Conservation (phyloP, 148 eudicot species). For the Amaranthus hypochondriacus region DNA sequence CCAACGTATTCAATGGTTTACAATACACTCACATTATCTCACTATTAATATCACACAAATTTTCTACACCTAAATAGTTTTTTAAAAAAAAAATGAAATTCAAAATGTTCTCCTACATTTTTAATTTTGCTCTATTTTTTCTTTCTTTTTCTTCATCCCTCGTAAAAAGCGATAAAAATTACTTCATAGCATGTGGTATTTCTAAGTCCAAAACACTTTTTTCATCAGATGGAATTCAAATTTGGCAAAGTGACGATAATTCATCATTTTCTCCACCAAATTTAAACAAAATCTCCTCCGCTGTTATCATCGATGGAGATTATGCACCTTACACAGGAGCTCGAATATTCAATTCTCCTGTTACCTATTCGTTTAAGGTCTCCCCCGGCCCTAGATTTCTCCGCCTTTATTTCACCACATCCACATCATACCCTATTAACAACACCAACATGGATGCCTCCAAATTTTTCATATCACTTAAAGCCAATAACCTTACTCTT, state of each 20-base stretch:
- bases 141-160: no score
- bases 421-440: not conserved
- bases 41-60: no score
- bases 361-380: not conserved
- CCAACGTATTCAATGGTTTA: no score
- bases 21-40: no score
- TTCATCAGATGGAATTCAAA: not conserved
- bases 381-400: constrained; percentile 38
- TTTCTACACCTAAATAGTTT: no score
- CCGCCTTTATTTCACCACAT: constrained; percentile 41
- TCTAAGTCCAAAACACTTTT: not conserved
- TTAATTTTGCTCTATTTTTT: no score
- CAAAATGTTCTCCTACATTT: no score
- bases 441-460: constrained; percentile 5
- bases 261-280: constrained; percentile 20
- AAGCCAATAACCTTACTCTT: constrained; percentile 39
- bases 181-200: constrained; percentile 32
- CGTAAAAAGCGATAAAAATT: no score
- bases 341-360: not conserved
- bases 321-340: not conserved
- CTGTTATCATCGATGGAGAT: constrained; percentile 3
- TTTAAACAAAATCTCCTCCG: not conserved
- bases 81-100: no score
- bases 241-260: constrained; percentile 29
- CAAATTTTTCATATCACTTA: constrained; percentile 25